Percentiles rank a stretch among this genome's conserved stretches.
Evolutionary conservation across 371 early-diverging fungal species (phyloP).

Genomic region (Mortierella sp.): DNA sequence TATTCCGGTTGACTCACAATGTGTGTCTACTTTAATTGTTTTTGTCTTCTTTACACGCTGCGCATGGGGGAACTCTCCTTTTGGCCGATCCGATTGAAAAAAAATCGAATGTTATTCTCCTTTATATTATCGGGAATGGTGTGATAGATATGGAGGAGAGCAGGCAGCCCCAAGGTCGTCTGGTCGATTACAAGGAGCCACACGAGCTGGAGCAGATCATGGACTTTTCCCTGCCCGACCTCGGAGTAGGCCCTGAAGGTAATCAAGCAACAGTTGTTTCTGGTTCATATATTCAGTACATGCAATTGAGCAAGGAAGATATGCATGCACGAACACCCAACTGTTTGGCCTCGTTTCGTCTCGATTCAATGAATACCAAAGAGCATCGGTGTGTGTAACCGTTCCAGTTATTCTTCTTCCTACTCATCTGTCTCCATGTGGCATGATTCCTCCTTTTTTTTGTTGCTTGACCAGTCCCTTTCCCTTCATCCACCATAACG

Average conservation of each 20-base stretch:
- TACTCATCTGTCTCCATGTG: background rate
- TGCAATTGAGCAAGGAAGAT: too few species aligned
- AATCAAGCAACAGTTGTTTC: constrained; percentile 17
- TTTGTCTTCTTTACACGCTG: constrained; percentile 20
- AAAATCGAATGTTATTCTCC: constrained; percentile 20
- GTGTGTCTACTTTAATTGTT: constrained; percentile 21
- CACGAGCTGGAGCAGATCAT: constrained; percentile 66
- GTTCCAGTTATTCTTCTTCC: background rate
- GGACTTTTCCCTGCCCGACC: constrained; percentile 66
- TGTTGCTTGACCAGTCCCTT: background rate
- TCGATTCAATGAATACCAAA: too few species aligned
- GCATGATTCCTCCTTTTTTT: background rate
- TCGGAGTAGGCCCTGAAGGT: constrained; percentile 71
- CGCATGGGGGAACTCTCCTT: constrained; percentile 28
- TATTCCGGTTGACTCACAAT: constrained; percentile 34
- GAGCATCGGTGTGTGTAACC: too few species aligned
- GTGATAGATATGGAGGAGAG: constrained; percentile 63
- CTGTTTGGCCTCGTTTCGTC: too few species aligned
- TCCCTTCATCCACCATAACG: background rate
- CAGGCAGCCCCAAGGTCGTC: constrained; percentile 55
- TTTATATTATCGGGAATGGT: constrained; percentile 1
- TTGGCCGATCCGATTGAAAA: constrained; percentile 30
- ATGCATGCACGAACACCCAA: too few species aligned
- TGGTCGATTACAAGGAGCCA: constrained; percentile 67
- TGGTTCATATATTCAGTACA: too few species aligned